These are phyloP conservation scores for Lentinula novae-zelandiae DNA, from an alignment of 1,284 basidiomycete genomes.

Conservation along the genomic window DNA sequence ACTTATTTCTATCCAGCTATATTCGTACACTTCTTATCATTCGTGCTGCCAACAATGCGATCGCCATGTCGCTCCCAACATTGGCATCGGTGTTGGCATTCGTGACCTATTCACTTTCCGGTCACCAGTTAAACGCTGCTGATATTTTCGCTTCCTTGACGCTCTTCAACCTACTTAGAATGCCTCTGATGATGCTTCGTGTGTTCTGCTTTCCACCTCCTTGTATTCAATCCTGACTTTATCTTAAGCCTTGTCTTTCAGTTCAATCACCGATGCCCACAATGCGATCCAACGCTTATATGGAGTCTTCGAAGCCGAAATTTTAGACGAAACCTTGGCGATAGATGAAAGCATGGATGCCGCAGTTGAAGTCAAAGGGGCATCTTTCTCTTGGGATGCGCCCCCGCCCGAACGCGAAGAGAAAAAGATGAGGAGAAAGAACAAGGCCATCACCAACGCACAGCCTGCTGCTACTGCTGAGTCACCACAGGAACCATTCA, in stretches of 20 bases:
- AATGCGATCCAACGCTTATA: constrained; percentile 72
- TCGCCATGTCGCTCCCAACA: constrained; percentile 71
- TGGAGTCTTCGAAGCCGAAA: constrained; percentile 77
- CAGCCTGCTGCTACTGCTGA: constrained; percentile 22
- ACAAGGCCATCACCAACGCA: constrained; percentile 15
- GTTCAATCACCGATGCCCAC: constrained; percentile 73
- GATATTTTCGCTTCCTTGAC: constrained; percentile 81
- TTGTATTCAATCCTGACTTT: not conserved
- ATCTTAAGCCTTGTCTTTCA: constrained; percentile 64
- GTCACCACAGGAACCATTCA: constrained; percentile 41
- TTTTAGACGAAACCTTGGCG: constrained; percentile 51
- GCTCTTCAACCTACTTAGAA: constrained; percentile 73
- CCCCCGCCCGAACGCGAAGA: constrained; percentile 51
- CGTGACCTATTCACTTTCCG: constrained; percentile 72
- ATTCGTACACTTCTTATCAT: constrained; percentile 75
- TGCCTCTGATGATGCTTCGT: constrained; percentile 78
- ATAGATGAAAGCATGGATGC: constrained; percentile 48
- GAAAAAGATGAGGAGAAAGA: constrained; percentile 32
- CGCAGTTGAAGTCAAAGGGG: constrained; percentile 65
- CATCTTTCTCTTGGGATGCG: constrained; percentile 83
- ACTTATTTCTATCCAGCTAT: constrained; percentile 36
- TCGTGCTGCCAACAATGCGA: constrained; percentile 65
- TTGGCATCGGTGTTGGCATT: constrained; percentile 86
- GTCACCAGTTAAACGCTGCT: constrained; percentile 65
- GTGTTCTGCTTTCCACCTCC: constrained; percentile 21